Conservation (phyloP, 164 flowering plant genomes). For the Annona cherimola region DNA sequence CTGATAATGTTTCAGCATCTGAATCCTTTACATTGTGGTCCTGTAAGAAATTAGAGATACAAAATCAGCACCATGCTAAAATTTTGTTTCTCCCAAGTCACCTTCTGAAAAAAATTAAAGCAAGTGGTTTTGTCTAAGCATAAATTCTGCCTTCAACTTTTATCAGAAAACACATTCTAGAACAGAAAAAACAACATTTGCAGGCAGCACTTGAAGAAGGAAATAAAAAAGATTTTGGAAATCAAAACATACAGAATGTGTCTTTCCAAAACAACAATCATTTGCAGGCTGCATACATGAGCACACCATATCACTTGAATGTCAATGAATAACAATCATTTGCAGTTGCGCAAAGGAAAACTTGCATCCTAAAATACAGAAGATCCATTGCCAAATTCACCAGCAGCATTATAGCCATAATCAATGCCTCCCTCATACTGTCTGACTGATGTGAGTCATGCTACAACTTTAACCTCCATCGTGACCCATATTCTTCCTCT, state of each 20-base stretch:
- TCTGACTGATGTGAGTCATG: too few relatives aligned
- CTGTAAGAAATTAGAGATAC: slow-evolving; percentile 31
- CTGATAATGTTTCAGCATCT: slow-evolving; percentile 73
- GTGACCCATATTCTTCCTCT: too few relatives aligned
- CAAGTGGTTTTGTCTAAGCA: not conserved
- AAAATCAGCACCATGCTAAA: slow-evolving; percentile 6
- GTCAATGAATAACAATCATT: too few relatives aligned
- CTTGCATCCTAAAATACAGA: too few relatives aligned
- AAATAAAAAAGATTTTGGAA: not conserved
- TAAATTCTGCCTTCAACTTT: too few relatives aligned
- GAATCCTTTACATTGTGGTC: slow-evolving; percentile 59
- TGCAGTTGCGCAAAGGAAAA: too few relatives aligned
- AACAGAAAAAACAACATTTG: not conserved
- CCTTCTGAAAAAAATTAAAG: not conserved
- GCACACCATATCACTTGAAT: too few relatives aligned
- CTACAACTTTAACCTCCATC: too few relatives aligned
- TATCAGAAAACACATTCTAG: too few relatives aligned
- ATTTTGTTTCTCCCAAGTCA: not conserved
- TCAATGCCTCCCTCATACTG: too few relatives aligned
- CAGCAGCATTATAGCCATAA: too few relatives aligned
- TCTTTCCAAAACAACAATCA: not conserved
- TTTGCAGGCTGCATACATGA: not conserved
- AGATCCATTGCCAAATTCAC: too few relatives aligned
- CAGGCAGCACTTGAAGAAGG: not conserved
- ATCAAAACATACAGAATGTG: not conserved